Evolutionary conservation across 2,329 filamentous ascomycete species (phyloP).

Genomic region (Trichoderma atrobrunneum): DNA sequence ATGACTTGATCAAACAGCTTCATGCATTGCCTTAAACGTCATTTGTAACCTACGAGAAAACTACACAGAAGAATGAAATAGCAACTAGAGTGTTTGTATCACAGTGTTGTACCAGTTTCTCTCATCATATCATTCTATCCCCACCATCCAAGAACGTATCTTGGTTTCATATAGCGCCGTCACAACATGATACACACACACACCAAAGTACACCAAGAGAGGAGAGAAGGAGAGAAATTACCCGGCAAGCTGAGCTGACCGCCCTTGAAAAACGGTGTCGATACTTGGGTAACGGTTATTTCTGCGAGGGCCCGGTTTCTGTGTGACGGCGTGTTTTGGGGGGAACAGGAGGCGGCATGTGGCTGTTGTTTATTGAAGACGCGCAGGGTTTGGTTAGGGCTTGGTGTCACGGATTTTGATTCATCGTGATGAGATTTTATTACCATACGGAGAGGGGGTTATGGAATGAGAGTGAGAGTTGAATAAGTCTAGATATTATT

Average conservation of each 20-base stretch:
- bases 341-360: conserved; percentile 2
- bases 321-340: not conserved
- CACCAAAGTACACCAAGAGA: not conserved
- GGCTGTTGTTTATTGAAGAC: not conserved
- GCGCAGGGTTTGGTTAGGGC: not conserved
- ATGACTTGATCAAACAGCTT: not conserved
- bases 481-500: not conserved
- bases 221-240: not conserved
- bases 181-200: not conserved
- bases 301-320: conserved; percentile 14
- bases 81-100: not conserved
- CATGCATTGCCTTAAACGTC: not conserved
- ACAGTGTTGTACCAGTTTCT: not conserved
- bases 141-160: not conserved
- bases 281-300: not conserved
- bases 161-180: not conserved
- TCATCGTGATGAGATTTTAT: not conserved
- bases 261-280: not conserved
- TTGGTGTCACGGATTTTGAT: not conserved
- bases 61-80: not conserved
- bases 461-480: not conserved
- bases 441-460: not conserved
- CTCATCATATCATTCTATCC: not conserved
- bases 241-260: not conserved
- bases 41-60: not conserved